A percentile compares a stretch with the other conserved stretches of the same genome.
phyloP scores from a whole-genome alignment of 2,329 filamentous ascomycete species.

The Pseudocercospora cruenta region DNA sequence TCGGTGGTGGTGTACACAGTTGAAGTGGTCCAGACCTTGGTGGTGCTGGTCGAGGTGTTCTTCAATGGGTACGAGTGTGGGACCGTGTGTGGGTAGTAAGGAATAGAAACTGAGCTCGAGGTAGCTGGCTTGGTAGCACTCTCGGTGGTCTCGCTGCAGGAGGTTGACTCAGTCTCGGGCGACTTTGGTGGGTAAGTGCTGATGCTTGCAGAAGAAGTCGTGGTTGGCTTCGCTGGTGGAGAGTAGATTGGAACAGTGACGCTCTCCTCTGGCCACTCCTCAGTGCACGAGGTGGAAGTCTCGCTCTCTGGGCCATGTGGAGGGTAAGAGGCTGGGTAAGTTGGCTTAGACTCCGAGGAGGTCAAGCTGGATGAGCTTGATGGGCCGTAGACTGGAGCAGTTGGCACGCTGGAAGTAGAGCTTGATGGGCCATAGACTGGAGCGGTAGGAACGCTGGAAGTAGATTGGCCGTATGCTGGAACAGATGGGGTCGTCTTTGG shows the following conservation, averaged over 20 bases:
- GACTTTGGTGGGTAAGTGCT: conserved; percentile 1
- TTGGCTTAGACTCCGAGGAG: conserved; percentile 3
- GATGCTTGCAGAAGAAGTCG: neutral
- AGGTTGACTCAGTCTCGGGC: conserved; percentile 6
- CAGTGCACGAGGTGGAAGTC: conserved; percentile 3
- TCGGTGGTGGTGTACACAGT: conserved; percentile 30
- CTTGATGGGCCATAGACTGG: conserved; percentile 6
- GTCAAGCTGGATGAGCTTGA: neutral
- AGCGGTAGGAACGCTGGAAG: conserved; percentile 7
- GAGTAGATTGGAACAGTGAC: neutral
- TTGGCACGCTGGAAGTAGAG: conserved; percentile 6
- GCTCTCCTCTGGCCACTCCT: neutral
- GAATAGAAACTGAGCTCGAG: conserved; percentile 2
- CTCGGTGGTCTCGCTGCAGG: neutral
- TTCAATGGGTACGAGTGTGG: conserved; percentile 5
- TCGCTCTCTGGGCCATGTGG: neutral
- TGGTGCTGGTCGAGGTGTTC: conserved; percentile 16
- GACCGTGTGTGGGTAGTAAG: neutral
- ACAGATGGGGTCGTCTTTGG: conserved; percentile 3
- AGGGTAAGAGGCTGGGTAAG: conserved; percentile 7
- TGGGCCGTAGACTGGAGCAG: conserved; percentile 5
- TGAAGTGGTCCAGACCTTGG: conserved; percentile 23
- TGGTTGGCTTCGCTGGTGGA: neutral
- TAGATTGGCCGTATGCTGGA: neutral
- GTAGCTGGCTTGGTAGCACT: conserved; percentile 1